Evolutionary conservation across 2,329 filamentous ascomycete species (phyloP).

Genomic region (Didymella keratinophila): DNA sequence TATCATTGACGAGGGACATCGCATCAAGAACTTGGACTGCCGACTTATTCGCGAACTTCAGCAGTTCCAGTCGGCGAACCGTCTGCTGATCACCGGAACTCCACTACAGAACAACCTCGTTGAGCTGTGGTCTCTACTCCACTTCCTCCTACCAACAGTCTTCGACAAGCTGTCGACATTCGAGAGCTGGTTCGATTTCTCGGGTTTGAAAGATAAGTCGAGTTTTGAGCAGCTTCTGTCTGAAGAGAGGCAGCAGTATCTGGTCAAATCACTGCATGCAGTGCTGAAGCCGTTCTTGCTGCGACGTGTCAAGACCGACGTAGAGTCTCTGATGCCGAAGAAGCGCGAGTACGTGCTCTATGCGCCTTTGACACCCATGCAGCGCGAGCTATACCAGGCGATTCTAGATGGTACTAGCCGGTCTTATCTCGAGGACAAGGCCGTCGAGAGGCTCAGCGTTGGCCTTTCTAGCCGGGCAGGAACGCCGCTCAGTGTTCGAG

Average conservation of each 20-base stretch:
- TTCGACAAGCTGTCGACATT: constrained; percentile 95
- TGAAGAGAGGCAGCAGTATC: constrained; percentile 77
- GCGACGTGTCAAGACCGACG: constrained; percentile 89
- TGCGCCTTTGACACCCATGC: constrained; percentile 87
- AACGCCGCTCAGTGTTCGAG: constrained; percentile 57
- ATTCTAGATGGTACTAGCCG: constrained; percentile 67
- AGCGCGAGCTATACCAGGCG: constrained; percentile 87
- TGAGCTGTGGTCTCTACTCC: constrained; percentile 92
- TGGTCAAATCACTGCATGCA: constrained; percentile 88
- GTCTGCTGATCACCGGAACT: constrained; percentile 92
- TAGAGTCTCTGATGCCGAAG: constrained; percentile 88
- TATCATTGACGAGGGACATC: constrained; percentile 96
- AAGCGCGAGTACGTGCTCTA: constrained; percentile 97
- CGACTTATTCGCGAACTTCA: constrained; percentile 88
- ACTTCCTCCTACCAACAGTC: constrained; percentile 90
- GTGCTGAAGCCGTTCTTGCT: constrained; percentile 92
- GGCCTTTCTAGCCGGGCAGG: constrained; percentile 51
- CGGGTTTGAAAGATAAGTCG: constrained; percentile 83
- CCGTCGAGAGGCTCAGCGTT: constrained; percentile 68
- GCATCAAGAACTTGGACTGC: constrained; percentile 96
- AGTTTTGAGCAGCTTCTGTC: constrained; percentile 80
- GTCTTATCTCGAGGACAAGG: constrained; percentile 75
- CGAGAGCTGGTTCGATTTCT: constrained; percentile 97
- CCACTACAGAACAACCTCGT: constrained; percentile 95
- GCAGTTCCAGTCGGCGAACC: constrained; percentile 87